These are phyloP conservation scores for Aspergillus cristatus DNA, from an alignment of 495 filamentous ascomycete genomes.

Conservation along the genomic window DNA sequence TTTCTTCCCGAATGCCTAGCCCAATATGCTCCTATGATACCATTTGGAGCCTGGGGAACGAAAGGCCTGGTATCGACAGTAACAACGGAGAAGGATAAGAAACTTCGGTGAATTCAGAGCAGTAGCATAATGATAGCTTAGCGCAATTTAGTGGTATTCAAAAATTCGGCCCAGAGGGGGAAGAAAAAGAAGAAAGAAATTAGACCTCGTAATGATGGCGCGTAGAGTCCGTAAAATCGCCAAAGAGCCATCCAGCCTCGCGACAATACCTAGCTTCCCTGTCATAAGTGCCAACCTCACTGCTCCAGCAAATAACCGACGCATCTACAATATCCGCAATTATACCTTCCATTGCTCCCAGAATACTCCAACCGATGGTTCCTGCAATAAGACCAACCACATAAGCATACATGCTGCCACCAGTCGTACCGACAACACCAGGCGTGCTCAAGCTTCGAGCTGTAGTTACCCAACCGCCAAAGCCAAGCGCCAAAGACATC, in stretches of 20 bases:
- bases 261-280: constrained; percentile 73
- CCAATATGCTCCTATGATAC: too few species aligned
- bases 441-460: constrained; percentile 58
- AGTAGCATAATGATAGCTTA: too few species aligned
- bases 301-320: constrained; percentile 86
- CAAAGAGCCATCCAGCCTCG: constrained; percentile 77
- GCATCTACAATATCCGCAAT: constrained; percentile 89
- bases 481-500: constrained; percentile 80
- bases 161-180: too few species aligned
- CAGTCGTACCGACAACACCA: constrained; percentile 43
- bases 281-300: constrained; percentile 62
- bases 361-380: constrained; percentile 87
- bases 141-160: too few species aligned
- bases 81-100: too few species aligned
- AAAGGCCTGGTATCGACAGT: too few species aligned
- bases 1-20: too few species aligned
- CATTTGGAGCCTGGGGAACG: too few species aligned
- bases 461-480: constrained; percentile 95
- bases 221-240: constrained; percentile 29
- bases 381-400: constrained; percentile 85
- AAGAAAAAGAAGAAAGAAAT: constrained; percentile 2
- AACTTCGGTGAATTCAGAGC: too few species aligned
- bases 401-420: constrained; percentile 91
- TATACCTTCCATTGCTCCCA: constrained; percentile 93
- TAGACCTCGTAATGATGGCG: neutral